Percentiles rank a stretch among this genome's conserved stretches.
Evolutionary conservation across 176 grass and related monocot species (phyloP).

Genomic region (Cymbopogon citratus): DNA sequence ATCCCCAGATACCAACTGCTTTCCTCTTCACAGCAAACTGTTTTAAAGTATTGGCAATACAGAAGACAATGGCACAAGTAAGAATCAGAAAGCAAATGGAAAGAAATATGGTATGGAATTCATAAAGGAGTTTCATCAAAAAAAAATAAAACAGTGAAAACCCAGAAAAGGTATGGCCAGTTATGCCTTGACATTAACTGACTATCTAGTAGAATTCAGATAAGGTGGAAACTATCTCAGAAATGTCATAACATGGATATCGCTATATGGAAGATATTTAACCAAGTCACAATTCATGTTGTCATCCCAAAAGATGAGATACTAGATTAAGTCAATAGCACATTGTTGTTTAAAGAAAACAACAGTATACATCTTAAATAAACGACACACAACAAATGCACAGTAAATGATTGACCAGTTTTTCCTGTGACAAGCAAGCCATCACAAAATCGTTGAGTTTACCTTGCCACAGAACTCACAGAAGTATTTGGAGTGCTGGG

Average conservation of each 20-base stretch:
- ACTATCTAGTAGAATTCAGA: background rate
- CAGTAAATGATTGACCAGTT: background rate
- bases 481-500: slow-evolving; percentile 98
- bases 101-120: background rate
- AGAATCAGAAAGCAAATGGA: background rate
- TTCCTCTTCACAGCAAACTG: slow-evolving; percentile 89
- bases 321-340: background rate
- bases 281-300: background rate
- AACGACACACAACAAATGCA: background rate
- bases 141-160: background rate
- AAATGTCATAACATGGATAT: background rate
- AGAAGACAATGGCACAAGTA: background rate
- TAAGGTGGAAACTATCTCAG: background rate
- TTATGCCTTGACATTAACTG: background rate
- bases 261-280: background rate
- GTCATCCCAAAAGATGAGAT: background rate
- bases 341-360: background rate
- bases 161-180: background rate
- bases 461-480: slow-evolving; percentile 99
- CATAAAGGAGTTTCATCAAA: background rate
- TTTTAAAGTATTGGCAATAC: background rate
- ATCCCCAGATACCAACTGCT: slow-evolving; percentile 82
- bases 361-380: background rate
- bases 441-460: background rate
- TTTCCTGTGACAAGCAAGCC: background rate